Percentiles rank a stretch among this genome's conserved stretches.
These are phyloP conservation scores for Kazachstania martiniae DNA, from an alignment of 805 yeast genomes.

Conservation along the genomic window DNA sequence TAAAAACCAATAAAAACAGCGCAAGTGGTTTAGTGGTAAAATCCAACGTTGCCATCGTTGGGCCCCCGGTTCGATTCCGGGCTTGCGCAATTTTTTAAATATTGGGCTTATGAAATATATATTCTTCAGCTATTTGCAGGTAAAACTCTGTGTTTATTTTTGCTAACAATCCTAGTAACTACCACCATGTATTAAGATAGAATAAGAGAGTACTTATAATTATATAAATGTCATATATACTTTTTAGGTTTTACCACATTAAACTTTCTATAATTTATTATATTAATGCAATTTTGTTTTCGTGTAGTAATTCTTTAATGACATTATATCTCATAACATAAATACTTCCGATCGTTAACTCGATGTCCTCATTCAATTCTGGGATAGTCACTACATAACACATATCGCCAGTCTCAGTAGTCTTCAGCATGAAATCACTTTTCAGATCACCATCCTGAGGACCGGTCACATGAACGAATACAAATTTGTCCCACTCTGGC, in stretches of 20 bases:
- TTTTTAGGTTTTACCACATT: no score
- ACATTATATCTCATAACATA: slow-evolving; percentile 64
- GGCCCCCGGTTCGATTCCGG: not conserved
- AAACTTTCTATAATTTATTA: slow-evolving; percentile 13
- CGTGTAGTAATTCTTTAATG: slow-evolving; percentile 31
- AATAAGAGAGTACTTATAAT: no score
- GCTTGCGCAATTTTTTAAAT: not conserved
- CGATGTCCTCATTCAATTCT: slow-evolving; percentile 40
- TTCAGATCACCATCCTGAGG: slow-evolving; percentile 7
- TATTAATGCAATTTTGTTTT: slow-evolving; percentile 35
- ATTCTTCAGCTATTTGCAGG: no score
- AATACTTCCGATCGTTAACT: slow-evolving; percentile 50
- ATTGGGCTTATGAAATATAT: no score
- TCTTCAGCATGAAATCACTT: slow-evolving; percentile 29
- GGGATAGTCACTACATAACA: slow-evolving; percentile 33
- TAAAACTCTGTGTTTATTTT: no score
- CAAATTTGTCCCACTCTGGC: slow-evolving; percentile 71
- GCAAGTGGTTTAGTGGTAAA: not conserved
- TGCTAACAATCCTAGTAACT: no score
- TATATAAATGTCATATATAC: no score
- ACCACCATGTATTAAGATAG: no score
- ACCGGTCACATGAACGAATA: slow-evolving; percentile 41
- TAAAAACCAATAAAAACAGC: no score
- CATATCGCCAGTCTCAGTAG: slow-evolving; percentile 24
- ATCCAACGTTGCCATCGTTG: not conserved